These are phyloP conservation scores for Xerophyta viscosa DNA, from an alignment of 106 monocot genomes.

Conservation along the genomic window DNA sequence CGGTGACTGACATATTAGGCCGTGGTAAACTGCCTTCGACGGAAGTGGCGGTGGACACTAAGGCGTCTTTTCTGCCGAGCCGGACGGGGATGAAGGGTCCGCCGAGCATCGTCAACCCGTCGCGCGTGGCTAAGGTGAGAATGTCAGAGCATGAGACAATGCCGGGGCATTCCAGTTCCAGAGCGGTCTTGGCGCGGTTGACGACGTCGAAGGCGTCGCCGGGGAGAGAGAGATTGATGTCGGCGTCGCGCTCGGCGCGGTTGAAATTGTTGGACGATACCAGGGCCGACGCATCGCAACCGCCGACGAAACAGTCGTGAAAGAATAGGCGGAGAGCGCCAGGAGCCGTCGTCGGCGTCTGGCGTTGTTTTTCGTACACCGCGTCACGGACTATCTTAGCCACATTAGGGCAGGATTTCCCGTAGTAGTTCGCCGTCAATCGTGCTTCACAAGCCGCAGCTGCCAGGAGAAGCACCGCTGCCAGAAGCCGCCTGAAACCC, in stretches of 20 bases:
- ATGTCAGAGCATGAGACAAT: conserved; percentile 68
- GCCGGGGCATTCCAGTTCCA: conserved; percentile 59
- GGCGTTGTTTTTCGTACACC: conserved; percentile 30
- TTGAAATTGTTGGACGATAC: conserved; percentile 34
- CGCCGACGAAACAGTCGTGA: conserved; percentile 73
- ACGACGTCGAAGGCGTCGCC: conserved; percentile 64
- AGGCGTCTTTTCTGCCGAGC: conserved; percentile 57
- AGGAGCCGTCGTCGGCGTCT: conserved; percentile 43
- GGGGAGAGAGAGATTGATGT: conserved; percentile 60
- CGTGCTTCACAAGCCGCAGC: neutral
- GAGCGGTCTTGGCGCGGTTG: conserved; percentile 50
- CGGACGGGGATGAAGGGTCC: conserved; percentile 48
- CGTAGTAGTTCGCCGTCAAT: conserved; percentile 26
- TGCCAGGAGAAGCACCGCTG: neutral
- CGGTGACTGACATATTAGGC: conserved; percentile 33
- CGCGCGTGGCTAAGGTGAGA: conserved; percentile 48
- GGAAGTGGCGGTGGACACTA: conserved; percentile 22
- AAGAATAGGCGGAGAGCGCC: conserved; percentile 64
- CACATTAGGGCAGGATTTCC: conserved; percentile 22
- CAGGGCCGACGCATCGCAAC: conserved; percentile 66
- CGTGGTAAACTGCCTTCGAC: conserved; percentile 30
- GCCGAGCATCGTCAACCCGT: conserved; percentile 61
- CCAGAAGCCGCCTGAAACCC: neutral
- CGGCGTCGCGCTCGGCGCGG: conserved; percentile 39
- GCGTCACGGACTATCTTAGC: conserved; percentile 22